Evolutionary conservation across 2,329 filamentous ascomycete species (phyloP), one percentile per base, ranked within the genome.

Genomic region (Aspergillus sp.): DNA sequence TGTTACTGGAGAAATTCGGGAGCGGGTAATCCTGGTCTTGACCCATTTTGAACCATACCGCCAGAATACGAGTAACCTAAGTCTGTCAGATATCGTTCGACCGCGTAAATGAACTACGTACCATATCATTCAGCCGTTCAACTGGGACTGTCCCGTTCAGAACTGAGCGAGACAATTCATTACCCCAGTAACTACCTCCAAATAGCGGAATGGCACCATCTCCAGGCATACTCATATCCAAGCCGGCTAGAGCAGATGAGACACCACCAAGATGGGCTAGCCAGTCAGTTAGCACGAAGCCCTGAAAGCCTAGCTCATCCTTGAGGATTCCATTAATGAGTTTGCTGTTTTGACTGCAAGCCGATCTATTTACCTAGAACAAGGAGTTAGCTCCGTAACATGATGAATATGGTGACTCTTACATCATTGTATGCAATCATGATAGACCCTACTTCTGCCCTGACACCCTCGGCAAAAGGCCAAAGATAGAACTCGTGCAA

Each of bases 281-380:
- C 88, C 89, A 92, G 72, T 92, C 90, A 0, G 86, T 88, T 79
- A 91, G 87, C 25, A 91, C 85, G 67, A 78, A 88, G 70, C 90
- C 90, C 67, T 91, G 88, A 67, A 92, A 92, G 0, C 88, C 88
- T 53, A 92, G 81, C 75, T 92, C 90, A 50, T 89, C 88, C 68
- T 92, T 92, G 8, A 92, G 79, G 3, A 92, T 79, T 0, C 86
- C 87, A 65, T 91, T 92, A 57, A 90, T 80, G 15, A 88, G 76
- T 70, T 88, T 88, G 63, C 86, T 87, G 70, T 92, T 92, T 62
- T 89, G 87, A 60, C 86, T 90, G 5, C 83, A 82, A 17, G 89
- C 86, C 0, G 86, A 88, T 54, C 87, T 86, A 69, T 91, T 91
- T 59, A 90, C 81, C 80, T 87, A 23, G 1, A 9, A 2, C 3